Evolutionary conservation across 345 rosid species (phyloP).

Genomic region (Eucalyptus marginata): DNA sequence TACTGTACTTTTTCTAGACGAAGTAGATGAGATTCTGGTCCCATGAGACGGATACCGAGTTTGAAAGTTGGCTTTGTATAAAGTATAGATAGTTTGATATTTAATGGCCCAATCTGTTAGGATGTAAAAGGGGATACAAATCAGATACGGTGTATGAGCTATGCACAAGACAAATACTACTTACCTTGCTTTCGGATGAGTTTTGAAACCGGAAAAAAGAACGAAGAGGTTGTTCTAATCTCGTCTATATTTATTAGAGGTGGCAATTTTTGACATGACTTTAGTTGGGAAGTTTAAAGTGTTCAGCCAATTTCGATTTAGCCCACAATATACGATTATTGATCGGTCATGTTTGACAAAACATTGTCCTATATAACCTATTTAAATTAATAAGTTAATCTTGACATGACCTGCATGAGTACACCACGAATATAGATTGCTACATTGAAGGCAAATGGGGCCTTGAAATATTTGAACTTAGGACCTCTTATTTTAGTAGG

Average conservation of each 20-base stretch:
- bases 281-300: too few relatives aligned
- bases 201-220: not conserved
- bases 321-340: accelerated
- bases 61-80: not conserved
- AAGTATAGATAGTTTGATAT: too few relatives aligned
- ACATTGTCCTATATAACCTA: not conserved
- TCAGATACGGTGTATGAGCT: not conserved
- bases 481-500: too few relatives aligned
- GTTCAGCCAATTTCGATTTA: not conserved
- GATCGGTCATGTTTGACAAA: not conserved
- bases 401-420: not conserved
- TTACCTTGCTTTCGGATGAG: not conserved
- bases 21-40: not conserved
- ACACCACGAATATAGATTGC: too few relatives aligned
- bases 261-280: not conserved
- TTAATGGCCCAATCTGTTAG: too few relatives aligned
- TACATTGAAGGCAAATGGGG: too few relatives aligned
- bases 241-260: not conserved
- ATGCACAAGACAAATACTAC: not conserved
- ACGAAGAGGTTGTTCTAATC: not conserved
- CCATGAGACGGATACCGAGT: not conserved
- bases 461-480: too few relatives aligned
- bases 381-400: too few relatives aligned
- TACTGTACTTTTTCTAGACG: not conserved
- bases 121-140: too few relatives aligned